A percentile compares a stretch with the other conserved stretches of the same genome.
Conservation (phyloP, 805 yeast species). For the Scheffersomyces spartinae region DNA sequence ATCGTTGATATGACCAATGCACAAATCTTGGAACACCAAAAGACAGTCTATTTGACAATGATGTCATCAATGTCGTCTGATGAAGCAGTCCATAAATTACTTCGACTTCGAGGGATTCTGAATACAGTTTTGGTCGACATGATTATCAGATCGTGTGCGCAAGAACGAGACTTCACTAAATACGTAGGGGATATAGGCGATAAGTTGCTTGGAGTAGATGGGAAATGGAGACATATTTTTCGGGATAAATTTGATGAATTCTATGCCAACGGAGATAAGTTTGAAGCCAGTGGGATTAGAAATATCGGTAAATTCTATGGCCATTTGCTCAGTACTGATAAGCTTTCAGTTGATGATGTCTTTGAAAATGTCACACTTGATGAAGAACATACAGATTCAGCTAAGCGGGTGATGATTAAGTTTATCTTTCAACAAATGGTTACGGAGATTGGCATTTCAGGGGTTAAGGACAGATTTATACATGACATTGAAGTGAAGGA, state of each 20-base stretch:
- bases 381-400: slow-evolving; percentile 65
- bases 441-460: slow-evolving; percentile 57
- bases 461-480: slow-evolving; percentile 35
- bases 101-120: slow-evolving; percentile 42
- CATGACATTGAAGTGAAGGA: slow-evolving; percentile 41
- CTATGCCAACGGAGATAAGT: slow-evolving; percentile 50
- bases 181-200: slow-evolving; percentile 72
- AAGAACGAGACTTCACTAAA: slow-evolving; percentile 79
- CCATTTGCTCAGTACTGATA: slow-evolving; percentile 62
- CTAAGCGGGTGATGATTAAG: slow-evolving; percentile 71
- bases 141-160: slow-evolving; percentile 70
- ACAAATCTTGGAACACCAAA: slow-evolving; percentile 53
- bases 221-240: slow-evolving; percentile 49
- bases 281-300: slow-evolving; percentile 62
- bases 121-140: slow-evolving; percentile 52
- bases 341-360: slow-evolving; percentile 46
- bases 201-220: slow-evolving; percentile 39
- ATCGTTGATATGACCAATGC: slow-evolving; percentile 63
- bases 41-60: slow-evolving; percentile 66
- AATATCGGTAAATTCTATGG: slow-evolving; percentile 84
- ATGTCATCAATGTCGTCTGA: slow-evolving; percentile 88
- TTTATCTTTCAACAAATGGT: slow-evolving; percentile 70
- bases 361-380: slow-evolving; percentile 47
- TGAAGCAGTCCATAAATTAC: slow-evolving; percentile 82
- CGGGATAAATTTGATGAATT: slow-evolving; percentile 39